These are phyloP conservation scores for Piper longum DNA, from an alignment of 164 flowering plant genomes.

Conservation along the genomic window DNA sequence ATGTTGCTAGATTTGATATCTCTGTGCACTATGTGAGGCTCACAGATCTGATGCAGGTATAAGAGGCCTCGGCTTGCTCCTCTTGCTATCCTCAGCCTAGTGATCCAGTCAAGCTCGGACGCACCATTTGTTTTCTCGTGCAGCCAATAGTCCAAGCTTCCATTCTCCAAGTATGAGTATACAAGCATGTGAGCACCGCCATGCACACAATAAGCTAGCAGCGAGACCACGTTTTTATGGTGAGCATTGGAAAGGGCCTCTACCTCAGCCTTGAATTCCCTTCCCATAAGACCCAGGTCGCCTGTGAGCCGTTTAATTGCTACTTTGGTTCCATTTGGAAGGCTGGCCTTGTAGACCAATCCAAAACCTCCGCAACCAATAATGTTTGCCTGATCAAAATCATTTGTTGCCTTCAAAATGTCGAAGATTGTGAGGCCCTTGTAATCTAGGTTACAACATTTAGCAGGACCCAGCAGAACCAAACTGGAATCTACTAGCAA, in stretches of 20 bases:
- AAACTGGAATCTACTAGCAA: conserved; percentile 1
- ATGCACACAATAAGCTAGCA: conserved; percentile 7
- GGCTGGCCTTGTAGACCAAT: conserved; percentile 8
- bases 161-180: conserved; percentile 10
- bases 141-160: conserved; percentile 9
- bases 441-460: background rate
- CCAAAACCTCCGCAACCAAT: conserved; percentile 10
- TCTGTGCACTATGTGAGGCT: conserved; percentile 70
- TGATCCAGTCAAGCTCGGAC: conserved; percentile 11
- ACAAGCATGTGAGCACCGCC: conserved; percentile 1
- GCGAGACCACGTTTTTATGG: conserved; percentile 7
- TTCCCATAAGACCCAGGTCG: conserved; percentile 8
- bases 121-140: conserved; percentile 6
- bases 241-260: conserved; percentile 8
- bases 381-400: conserved; percentile 11
- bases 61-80: conserved; percentile 54
- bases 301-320: conserved; percentile 6
- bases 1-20: conserved; percentile 44
- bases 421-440: conserved; percentile 7
- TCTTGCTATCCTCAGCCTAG: conserved; percentile 31
- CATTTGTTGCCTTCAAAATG: conserved; percentile 5
- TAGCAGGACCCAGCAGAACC: conserved; percentile 5
- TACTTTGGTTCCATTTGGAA: conserved; percentile 5
- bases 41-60: conserved; percentile 60
- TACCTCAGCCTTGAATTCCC: conserved; percentile 11